Evolutionary conservation across 257 asterid species (phyloP).

Genomic region (Lantana camara): DNA sequence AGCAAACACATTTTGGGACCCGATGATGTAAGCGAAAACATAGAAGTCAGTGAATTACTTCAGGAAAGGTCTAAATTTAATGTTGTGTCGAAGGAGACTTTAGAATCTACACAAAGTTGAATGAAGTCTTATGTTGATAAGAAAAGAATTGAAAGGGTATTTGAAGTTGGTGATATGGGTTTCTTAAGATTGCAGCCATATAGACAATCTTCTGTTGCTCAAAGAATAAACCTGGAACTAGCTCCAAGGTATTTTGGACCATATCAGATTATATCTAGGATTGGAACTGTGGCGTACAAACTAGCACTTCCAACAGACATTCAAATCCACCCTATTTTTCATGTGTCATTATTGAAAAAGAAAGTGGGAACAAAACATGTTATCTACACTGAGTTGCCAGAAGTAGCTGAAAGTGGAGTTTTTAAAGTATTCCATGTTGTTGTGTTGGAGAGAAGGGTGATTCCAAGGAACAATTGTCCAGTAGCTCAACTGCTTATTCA

Average conservation of each 20-base stretch:
- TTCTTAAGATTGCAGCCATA: not conserved
- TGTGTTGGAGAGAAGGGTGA: no score
- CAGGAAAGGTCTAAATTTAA: no score
- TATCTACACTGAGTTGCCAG: no score
- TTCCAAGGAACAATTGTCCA: no score
- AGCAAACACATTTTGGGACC: not conserved
- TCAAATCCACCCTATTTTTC: no score
- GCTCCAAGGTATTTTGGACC: not conserved
- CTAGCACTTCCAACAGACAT: not conserved
- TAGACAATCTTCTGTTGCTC: not conserved
- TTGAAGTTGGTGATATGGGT: not conserved
- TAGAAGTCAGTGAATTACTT: no score
- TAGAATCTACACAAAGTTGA: not conserved
- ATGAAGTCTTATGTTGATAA: not conserved
- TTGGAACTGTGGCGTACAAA: not conserved
- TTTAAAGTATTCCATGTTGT: no score
- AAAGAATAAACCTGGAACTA: not conserved
- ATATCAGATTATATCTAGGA: not conserved
- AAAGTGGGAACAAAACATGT: no score
- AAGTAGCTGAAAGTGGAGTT: no score
- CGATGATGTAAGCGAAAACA: no score
- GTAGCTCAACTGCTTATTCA: no score
- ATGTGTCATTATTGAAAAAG: no score
- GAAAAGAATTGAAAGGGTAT: not conserved
- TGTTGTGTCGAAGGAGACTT: not conserved